Evolutionary conservation across 2,329 filamentous ascomycete species (phyloP), one percentile per base, ranked within the genome.

Genomic region (Sarocladiaceae sp.): DNA sequence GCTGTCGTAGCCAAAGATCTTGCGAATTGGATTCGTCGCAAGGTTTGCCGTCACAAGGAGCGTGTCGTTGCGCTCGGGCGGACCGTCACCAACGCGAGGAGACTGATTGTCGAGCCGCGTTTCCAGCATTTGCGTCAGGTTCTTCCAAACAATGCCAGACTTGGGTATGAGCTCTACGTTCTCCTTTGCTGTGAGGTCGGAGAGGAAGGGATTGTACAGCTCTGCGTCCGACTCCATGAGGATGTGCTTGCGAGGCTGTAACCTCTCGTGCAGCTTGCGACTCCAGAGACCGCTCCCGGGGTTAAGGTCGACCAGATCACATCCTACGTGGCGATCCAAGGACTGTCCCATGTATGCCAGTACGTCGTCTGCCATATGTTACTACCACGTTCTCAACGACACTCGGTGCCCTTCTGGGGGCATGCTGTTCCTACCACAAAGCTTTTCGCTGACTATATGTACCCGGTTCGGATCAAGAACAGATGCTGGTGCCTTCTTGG

Each of bases 301-400:
- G 60, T 90, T 88, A 45, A 95, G 69, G 58, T 97, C 91, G 54
- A 98, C 69, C 34, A 97, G 74, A 55, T 95, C 89, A 64, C 90
- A 89, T 44, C 87, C 86, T 41, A 72, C 68, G 61, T 93, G 83
- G 34, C 79, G 76, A 26, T 78, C 67, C 15, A 97, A 73, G 3
- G 80, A 80, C 1, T 76, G 74, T 2, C 76, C 78, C n/a, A 94
- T 66, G 48, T 86, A 86, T 6, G 77, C 59, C 35, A 95, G 54
- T 12, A 85, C 67, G 53, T 91, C 82, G 56, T 88, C 85, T 82
- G n/a, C 26, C 13, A 11, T 6, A 18, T n/a, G 12, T n/a, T 12
- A 13, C 1, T 26, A 12, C 21, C 41, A 21, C 41, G 37, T 34
- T 27, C 39, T 29, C 37, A 29, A 24, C 29, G 18, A 6, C 12